Conservation (phyloP, 805 yeast species). For the Ascoidea rubescens region DNA sequence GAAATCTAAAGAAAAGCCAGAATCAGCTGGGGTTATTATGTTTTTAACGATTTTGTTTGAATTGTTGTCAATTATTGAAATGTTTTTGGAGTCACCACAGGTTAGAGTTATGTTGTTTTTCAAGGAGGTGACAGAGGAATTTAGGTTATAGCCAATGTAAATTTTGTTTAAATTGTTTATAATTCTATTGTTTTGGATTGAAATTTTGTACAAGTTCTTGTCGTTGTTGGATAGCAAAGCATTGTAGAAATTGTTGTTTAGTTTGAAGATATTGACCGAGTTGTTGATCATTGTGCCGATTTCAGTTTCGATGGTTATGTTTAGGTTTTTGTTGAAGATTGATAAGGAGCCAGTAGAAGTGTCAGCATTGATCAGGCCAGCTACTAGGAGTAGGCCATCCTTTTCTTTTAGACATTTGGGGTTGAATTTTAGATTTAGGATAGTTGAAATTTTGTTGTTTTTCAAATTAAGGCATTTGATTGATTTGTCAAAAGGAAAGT, state of each 20-base stretch:
- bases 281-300: constrained; percentile 77
- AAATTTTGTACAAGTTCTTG: constrained; percentile 49
- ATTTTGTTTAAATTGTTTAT: constrained; percentile 28
- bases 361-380: constrained; percentile 24
- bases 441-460: constrained; percentile 21
- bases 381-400: constrained; percentile 34
- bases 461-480: constrained; percentile 31
- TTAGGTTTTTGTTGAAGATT: neutral
- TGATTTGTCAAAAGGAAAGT: constrained; percentile 44
- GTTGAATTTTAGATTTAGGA: constrained; percentile 41
- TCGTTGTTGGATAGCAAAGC: constrained; percentile 80
- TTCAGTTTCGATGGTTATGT: constrained; percentile 22
- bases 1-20: constrained; percentile 75
- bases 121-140: constrained; percentile 59
- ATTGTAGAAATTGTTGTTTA: constrained; percentile 27
- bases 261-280: constrained; percentile 44
- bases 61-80: constrained; percentile 41
- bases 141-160: constrained; percentile 51
- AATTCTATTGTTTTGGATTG: constrained; percentile 31
- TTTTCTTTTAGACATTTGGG: constrained; percentile 59
- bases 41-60: constrained; percentile 10
- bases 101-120: constrained; percentile 44
- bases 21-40: constrained; percentile 24
- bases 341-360: neutral
- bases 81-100: constrained; percentile 66